phyloP scores from a whole-genome alignment of 1,139 yeast species.

The Schizosaccharomyces versatilis region DNA sequence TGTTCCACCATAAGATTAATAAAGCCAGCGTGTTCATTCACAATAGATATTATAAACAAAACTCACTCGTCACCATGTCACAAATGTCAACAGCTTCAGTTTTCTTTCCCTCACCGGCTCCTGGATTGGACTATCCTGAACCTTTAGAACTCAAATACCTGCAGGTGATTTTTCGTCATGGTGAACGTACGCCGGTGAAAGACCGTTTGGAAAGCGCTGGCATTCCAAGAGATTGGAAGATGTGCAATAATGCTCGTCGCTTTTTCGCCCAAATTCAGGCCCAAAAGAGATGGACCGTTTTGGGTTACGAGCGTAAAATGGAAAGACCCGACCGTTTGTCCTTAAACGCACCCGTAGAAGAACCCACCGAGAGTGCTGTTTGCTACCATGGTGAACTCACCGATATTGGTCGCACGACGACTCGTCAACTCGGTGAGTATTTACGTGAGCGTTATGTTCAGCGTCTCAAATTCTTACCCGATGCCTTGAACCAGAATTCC shows the following conservation, averaged over 20 bases:
- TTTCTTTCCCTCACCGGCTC: neutral
- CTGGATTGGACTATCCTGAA: neutral
- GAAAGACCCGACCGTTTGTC: neutral
- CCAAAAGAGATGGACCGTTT: neutral
- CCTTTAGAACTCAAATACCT: neutral
- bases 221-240: conserved; percentile 13
- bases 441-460: conserved; percentile 13
- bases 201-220: conserved; percentile 13
- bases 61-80: neutral
- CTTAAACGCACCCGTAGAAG: neutral
- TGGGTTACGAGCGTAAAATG: neutral
- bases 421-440: conserved; percentile 12
- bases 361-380: neutral
- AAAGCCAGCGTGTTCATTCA: neutral
- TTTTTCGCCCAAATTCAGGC: conserved; percentile 8
- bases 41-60: neutral
- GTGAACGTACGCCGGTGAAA: conserved; percentile 15
- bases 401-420: conserved; percentile 13
- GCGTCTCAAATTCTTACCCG: conserved; percentile 12
- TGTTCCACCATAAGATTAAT: no score
- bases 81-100: conserved; percentile 1
- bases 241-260: conserved; percentile 13
- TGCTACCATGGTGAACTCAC: conserved; percentile 14
- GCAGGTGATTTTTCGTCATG: conserved; percentile 13
- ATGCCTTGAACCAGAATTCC: conserved; percentile 7